Percentiles rank a stretch among this genome's conserved stretches.
Evolutionary conservation across 2,329 filamentous ascomycete species (phyloP).

Genomic region (Exophiala oligosperma): DNA sequence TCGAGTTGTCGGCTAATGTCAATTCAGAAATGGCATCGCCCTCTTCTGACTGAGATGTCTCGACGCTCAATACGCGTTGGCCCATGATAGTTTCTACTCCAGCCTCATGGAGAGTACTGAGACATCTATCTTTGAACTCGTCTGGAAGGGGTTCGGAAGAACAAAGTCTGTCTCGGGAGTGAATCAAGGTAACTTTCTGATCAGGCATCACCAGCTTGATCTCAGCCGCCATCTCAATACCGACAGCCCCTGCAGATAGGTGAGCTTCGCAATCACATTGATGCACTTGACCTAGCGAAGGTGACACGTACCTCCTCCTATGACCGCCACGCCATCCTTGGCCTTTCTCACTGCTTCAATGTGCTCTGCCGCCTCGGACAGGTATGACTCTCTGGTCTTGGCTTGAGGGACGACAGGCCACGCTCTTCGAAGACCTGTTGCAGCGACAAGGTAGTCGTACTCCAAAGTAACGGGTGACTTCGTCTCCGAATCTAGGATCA

Average conservation of each 20-base stretch:
- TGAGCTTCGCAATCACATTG: not conserved
- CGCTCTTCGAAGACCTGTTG: slow-evolving; percentile 66
- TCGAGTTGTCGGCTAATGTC: slow-evolving; percentile 60
- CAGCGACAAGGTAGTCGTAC: slow-evolving; percentile 77
- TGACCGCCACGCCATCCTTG: slow-evolving; percentile 63
- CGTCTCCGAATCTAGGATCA: slow-evolving; percentile 52
- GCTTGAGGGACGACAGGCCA: slow-evolving; percentile 74
- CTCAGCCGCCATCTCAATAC: slow-evolving; percentile 80
- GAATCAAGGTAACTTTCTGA: slow-evolving; percentile 69
- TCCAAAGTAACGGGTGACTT: slow-evolving; percentile 39
- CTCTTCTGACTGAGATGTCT: slow-evolving; percentile 13
- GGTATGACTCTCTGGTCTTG: slow-evolving; percentile 60
- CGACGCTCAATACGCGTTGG: slow-evolving; percentile 56
- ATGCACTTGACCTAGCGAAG: not conserved
- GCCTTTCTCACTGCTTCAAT: slow-evolving; percentile 56
- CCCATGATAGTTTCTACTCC: slow-evolving; percentile 67
- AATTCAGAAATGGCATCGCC: slow-evolving; percentile 50
- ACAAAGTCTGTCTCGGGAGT: slow-evolving; percentile 69
- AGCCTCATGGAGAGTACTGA: slow-evolving; percentile 59
- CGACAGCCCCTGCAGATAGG: slow-evolving; percentile 56
- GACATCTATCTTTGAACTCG: slow-evolving; percentile 64
- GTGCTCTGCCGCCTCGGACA: slow-evolving; percentile 62
- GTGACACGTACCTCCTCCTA: slow-evolving; percentile 63
- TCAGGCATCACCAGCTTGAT: slow-evolving; percentile 67
- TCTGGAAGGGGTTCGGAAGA: slow-evolving; percentile 72